Evolutionary conservation across 768 basidiomycete genomes (phyloP).

Genomic region (Leucocoprinus sp.): DNA sequence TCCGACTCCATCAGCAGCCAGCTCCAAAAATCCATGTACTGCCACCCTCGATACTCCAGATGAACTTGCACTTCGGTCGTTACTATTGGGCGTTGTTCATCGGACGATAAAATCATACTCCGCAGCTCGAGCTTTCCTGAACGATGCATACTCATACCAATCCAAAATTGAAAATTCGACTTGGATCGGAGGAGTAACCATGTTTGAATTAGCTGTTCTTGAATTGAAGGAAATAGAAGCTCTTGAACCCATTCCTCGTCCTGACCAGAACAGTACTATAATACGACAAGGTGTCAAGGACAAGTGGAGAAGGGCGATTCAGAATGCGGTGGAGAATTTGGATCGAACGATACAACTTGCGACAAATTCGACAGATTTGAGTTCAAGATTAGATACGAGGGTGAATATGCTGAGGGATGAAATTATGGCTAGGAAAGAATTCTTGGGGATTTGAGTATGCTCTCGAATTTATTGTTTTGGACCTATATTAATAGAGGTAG

Average conservation of each 20-base stretch:
- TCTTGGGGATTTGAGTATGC: conserved; percentile 20
- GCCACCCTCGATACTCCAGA: conserved; percentile 52
- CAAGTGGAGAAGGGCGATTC: conserved; percentile 42
- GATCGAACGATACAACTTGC: conserved; percentile 43
- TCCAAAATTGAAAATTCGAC: conserved; percentile 39
- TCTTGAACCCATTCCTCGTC: conserved; percentile 10
- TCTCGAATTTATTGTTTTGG: background rate
- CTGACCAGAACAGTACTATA: background rate
- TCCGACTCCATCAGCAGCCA: background rate
- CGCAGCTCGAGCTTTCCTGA: conserved; percentile 39
- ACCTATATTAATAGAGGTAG: too few species aligned
- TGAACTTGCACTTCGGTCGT: conserved; percentile 59
- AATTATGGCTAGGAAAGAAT: conserved; percentile 55
- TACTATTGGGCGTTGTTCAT: conserved; percentile 61
- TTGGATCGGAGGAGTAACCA: conserved; percentile 61
- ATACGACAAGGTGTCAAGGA: conserved; percentile 21
- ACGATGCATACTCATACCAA: conserved; percentile 40
- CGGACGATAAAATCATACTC: conserved; percentile 43
- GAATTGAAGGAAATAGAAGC: conserved; percentile 52
- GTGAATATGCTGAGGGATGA: conserved; percentile 65
- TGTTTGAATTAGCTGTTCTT: conserved; percentile 66
- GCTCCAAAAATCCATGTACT: conserved; percentile 21
- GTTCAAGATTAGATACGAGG: conserved; percentile 61
- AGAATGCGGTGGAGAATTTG: conserved; percentile 39
- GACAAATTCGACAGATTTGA: conserved; percentile 51